Base-by-base conservation (phyloP, 129 eudicot species). In the Flaveria robusta region DNA sequence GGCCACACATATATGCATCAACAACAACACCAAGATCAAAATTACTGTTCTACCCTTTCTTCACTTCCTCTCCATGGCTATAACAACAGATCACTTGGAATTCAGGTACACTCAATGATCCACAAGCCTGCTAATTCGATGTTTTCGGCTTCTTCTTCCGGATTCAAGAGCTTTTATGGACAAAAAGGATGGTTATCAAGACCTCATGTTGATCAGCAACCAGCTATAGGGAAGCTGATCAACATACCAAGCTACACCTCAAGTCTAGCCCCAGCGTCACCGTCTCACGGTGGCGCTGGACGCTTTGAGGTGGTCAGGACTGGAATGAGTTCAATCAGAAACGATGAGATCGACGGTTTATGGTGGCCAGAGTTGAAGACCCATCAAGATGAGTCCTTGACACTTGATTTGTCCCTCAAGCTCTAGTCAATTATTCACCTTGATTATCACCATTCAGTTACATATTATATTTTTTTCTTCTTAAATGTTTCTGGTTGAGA, bases 31-130 rank as follows among this genome's bases (percentile, higher is more conserved):
- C 16, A 68, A 42, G 45, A 27, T 27, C 79, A 56, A 67, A 80
- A 56, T 59, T 79, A 80, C 47, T 81, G 77, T 58, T 79, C 91
- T 63, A 87, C 43, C 81, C 82, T 86, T 68, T 74, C 90, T 37
- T 81, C 87, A 16, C 82, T 86, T 52, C 91, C 91, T 37, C 84
- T 87, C n/a, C 80, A 78, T 74, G 78, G 77, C 63, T 66, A 46
- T 24, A 77, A 24, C 65, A 79, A 72, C 67, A 77, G 86, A 77
- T 79, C 91, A 5, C 91, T 87, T 64, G 91, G 91, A 72, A 84
- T 87, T 81, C 91, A 84, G 85, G 88, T 67, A 78, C 91, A 87
- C 80, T 87, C 91, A 14, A 84, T 82, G 86, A 82, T 87, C 68
- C 88, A 87, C 62, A 87, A 87, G 63, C 88, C 85, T 63, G 55